Conservation (phyloP, 2,329 filamentous ascomycete genomes). For the Fusarium graminum region DNA sequence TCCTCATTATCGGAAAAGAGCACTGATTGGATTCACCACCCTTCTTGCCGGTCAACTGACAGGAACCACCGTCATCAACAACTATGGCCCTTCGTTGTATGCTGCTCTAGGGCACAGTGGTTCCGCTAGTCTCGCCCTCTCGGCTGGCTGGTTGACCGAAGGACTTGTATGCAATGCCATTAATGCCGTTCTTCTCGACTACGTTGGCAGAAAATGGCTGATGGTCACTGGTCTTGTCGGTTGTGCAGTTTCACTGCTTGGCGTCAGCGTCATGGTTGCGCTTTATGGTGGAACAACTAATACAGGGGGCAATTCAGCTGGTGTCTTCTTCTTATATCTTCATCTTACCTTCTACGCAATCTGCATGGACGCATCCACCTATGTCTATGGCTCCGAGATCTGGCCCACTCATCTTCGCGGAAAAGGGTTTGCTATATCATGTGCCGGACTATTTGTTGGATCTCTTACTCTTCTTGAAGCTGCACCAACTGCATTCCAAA, state of each 20-base stretch:
- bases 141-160: conserved; percentile 4
- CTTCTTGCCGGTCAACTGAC: background rate
- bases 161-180: conserved; percentile 5
- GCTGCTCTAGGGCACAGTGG: background rate
- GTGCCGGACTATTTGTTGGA: background rate
- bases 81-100: conserved; percentile 1
- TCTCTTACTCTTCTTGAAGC: background rate
- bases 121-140: background rate
- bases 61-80: background rate
- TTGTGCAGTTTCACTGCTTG: background rate
- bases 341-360: conserved; percentile 9
- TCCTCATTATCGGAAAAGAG: background rate
- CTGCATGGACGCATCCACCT: conserved; percentile 10
- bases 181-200: conserved; percentile 3
- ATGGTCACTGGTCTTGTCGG: background rate
- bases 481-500: background rate
- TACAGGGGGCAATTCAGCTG: background rate
- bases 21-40: background rate
- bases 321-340: conserved; percentile 2
- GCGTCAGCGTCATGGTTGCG: conserved; percentile 4
- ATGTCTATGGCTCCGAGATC: conserved; percentile 4
- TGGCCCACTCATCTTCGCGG: conserved; percentile 4
- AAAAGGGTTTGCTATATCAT: background rate
- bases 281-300: background rate
- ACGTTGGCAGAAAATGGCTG: conserved; percentile 3